A percentile compares a stretch with the other conserved stretches of the same genome.
Evolutionary conservation across 1,284 basidiomycete genomes (phyloP).

Genomic region (Boletus mariae): DNA sequence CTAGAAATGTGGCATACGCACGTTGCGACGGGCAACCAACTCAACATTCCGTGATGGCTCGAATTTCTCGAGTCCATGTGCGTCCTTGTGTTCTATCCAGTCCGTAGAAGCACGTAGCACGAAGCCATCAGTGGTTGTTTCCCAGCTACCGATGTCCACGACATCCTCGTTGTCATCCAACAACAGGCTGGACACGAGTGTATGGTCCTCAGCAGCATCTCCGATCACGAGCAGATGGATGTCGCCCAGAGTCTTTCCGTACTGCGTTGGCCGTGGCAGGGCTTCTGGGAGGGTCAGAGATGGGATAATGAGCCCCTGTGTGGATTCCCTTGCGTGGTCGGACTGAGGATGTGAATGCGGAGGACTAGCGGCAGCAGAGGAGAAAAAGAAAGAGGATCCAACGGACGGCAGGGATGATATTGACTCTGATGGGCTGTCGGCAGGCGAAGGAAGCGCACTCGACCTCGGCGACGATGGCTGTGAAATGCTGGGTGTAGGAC

Average conservation of each 20-base stretch:
- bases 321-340: constrained; percentile 43
- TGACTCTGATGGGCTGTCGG: constrained; percentile 58
- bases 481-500: constrained; percentile 26
- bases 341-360: constrained; percentile 38
- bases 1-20: constrained; percentile 12
- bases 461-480: constrained; percentile 46
- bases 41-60: constrained; percentile 63
- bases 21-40: constrained; percentile 40
- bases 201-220: constrained; percentile 35
- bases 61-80: constrained; percentile 59
- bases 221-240: constrained; percentile 53
- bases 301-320: constrained; percentile 62
- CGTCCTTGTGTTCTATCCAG: constrained; percentile 63
- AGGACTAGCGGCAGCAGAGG: constrained; percentile 61
- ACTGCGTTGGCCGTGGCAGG: constrained; percentile 54
- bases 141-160: constrained; percentile 56
- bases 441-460: constrained; percentile 47
- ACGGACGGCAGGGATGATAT: constrained; percentile 69
- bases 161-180: constrained; percentile 63
- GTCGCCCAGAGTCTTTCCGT: constrained; percentile 62
- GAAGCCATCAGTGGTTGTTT: constrained; percentile 39
- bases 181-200: constrained; percentile 37
- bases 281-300: constrained; percentile 61
- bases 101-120: constrained; percentile 59
- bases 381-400: constrained; percentile 74